Evolutionary conservation across 306 rosid genomes (phyloP), one percentile per base, ranked within the genome.

Genomic region (Ochetophila trinervis): DNA sequence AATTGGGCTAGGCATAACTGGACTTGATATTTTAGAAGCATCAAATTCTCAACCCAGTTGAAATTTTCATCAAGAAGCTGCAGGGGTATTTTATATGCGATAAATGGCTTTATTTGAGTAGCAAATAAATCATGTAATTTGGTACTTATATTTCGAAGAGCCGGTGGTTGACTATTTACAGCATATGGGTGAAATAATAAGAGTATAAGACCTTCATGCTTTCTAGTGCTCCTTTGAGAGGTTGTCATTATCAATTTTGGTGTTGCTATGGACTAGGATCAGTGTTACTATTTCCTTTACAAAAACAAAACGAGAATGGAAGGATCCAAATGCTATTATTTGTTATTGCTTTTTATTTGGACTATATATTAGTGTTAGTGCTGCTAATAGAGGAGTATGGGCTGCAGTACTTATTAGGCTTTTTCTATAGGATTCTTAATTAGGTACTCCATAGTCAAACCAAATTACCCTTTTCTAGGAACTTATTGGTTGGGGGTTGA

Each of bases 281-380:
- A 53, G 15, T 6, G 20, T 13, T 53, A 12, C 1, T 10, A 53
- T 53, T 53, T 20, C 11, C 27, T 19, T 21, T 37, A 37, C 44
- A 37, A 37, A 37, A 37, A 57, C 14, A 16, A 16, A n/a, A 5
- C 16, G 18, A 24, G 20, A 34, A 14, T 57, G 34, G 18, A 57
- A 57, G 34, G 10, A 18, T 23, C 19, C 21, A 20, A 8, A n/a
- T 51, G 53, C 55, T 51, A 51, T 18, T 17, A 51, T 9, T 20
- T 18, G 19, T 51, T 55, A 55, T 11, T 55, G 60, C n/a, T 55
- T 23, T 18, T 55, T 11, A 55, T 55, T 55, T 55, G 60, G 15
- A 55, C 30, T 55, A 55, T 17, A 22, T 13, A 55, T 23, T 55
- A 11, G 60, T 55, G 35, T 11, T 23, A 1, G 59, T 23, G 3